Evolutionary conservation across 768 basidiomycete genomes (phyloP), one percentile per base, ranked within the genome.

Genomic region (Leccinum variicolor): DNA sequence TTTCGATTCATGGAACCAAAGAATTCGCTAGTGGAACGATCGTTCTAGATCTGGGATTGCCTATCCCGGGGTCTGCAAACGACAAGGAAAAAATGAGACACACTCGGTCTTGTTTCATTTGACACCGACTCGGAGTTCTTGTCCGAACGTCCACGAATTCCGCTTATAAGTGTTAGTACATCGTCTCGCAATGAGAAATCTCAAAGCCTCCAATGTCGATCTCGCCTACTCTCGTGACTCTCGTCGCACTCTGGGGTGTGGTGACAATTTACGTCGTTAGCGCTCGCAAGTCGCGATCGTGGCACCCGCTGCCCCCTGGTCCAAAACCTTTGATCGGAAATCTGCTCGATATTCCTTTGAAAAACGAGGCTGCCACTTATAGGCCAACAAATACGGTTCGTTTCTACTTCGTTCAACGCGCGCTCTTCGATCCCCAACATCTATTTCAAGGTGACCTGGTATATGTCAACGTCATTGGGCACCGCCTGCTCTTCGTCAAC

Each of bases 251-350:
- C 50, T 72, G 58, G 53, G 62, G 59, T 41, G 39, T 57, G 2
- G 56, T 64, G 19, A 61, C 64, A n/a, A 39, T 68, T 14, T 70
- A 58, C 29, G 49, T 69, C 11, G 51, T 60, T 14, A 25, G 51
- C 50, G 64, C 21, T 14, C 61, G 58, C 57, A 58, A 43, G 54
- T 48, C 41, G 36, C 53, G 62, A 41, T 11, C 55, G 11, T 54
- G 55, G 6, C 70, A 75, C 34, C 79, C 77, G 1, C 73, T 76
- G 17, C 84, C 84, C 11, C 84, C 84, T 29, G 84, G 84, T 15
- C 84, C 84, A 2, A 76, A 66, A 47, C 76, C 77, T 26, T 57
- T 85, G 29, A 66, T 84, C 34, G 84, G 84, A 17, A 83, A 84
- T 66, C 62, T 86, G 36, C 69, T 75, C 48, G 77, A 83, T 61